Evolutionary conservation across 2,329 filamentous ascomycete genomes (phyloP).

Genomic region (Neopestalotiopsis sp.): DNA sequence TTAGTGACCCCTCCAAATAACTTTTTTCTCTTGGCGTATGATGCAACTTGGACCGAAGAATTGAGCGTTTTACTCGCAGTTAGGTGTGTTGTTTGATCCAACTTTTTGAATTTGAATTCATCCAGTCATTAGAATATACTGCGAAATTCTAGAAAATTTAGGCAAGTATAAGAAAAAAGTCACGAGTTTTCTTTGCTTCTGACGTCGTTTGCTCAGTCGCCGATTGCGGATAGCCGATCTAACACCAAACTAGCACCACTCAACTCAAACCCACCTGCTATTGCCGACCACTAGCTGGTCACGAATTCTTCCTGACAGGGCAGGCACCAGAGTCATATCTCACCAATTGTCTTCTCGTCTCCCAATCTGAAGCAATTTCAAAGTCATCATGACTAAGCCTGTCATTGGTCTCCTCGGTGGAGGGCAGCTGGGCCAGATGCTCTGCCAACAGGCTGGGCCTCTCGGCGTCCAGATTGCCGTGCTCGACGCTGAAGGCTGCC

Average conservation of each 20-base stretch:
- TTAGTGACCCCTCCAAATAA: constrained; percentile 24
- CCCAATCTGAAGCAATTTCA: background rate
- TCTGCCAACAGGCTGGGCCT: constrained; percentile 79
- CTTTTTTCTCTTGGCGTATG: constrained; percentile 22
- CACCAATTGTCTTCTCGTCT: background rate
- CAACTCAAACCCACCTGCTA: background rate
- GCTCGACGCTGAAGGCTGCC: constrained; percentile 76
- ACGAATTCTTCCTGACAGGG: background rate
- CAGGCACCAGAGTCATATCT: background rate
- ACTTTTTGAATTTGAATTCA: background rate
- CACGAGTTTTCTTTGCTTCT: background rate
- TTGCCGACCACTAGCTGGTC: background rate
- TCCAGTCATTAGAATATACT: background rate
- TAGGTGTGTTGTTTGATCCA: background rate
- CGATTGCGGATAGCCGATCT: constrained; percentile 4
- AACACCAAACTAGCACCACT: background rate
- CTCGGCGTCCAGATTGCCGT: constrained; percentile 81
- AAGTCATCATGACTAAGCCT: constrained; percentile 7
- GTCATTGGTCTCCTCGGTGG: constrained; percentile 17
- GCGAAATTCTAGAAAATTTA: background rate
- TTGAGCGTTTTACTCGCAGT: background rate
- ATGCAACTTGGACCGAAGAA: background rate
- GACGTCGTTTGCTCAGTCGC: background rate
- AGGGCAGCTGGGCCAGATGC: constrained; percentile 90
- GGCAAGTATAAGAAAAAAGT: background rate